A percentile compares a stretch with the other conserved stretches of the same genome.
phyloP scores from a whole-genome alignment of 225 moss, liverwort and hornwort genomes.

The Takakia lepidozioides region DNA sequence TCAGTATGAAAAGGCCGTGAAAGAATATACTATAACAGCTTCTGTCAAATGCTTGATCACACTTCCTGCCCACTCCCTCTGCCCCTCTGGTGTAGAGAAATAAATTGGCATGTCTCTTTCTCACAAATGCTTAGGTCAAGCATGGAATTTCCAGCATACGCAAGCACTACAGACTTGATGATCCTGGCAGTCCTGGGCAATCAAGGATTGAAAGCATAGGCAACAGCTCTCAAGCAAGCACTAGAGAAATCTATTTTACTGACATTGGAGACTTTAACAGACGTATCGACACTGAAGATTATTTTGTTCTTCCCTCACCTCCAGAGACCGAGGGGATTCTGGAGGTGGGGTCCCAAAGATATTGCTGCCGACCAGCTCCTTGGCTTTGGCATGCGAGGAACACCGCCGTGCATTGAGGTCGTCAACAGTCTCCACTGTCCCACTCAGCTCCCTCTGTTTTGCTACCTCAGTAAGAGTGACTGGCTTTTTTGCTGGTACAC shows the following conservation, averaged over 20 bases:
- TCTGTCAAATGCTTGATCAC: too few species aligned
- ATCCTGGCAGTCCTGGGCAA: too few species aligned
- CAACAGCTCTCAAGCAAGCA: conserved; percentile 1
- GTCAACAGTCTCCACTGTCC: conserved; percentile 75
- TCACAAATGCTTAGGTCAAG: too few species aligned
- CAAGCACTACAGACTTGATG: too few species aligned
- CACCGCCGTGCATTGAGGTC: conserved; percentile 69
- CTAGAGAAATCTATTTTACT: conserved; percentile 18
- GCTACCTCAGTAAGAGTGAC: conserved; percentile 94
- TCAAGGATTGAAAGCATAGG: not conserved
- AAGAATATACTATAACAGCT: too few species aligned
- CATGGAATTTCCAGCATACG: too few species aligned
- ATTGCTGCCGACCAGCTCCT: conserved; percentile 92
- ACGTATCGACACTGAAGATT: conserved; percentile 65
- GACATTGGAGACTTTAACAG: conserved; percentile 97
- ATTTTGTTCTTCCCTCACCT: conserved; percentile 84
- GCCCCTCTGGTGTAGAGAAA: too few species aligned
- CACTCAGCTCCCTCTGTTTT: conserved; percentile 93
- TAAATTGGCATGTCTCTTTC: too few species aligned
- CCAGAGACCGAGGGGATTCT: conserved; percentile 65
- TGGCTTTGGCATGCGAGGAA: conserved; percentile 90
- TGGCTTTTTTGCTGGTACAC: conserved; percentile 73
- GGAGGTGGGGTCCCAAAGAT: conserved; percentile 95
- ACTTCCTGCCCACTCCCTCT: too few species aligned
- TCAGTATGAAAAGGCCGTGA: too few species aligned